Evolutionary conservation across 768 basidiomycete genomes (phyloP).

Genomic region (Naganishia vaughanmartiniae): DNA sequence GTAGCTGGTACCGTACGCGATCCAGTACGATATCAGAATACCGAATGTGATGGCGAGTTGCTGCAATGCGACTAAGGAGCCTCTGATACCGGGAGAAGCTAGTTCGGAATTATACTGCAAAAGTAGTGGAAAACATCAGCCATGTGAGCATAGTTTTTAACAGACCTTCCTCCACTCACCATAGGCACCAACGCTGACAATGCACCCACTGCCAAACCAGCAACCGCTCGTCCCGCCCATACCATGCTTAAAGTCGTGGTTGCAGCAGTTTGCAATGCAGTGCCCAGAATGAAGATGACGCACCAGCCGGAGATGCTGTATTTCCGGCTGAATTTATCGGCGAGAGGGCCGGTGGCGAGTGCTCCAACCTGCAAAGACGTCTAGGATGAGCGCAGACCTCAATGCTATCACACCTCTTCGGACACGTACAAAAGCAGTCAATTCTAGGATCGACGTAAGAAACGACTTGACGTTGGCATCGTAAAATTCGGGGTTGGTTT

Average conservation of each 20-base stretch:
- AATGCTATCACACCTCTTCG: constrained; percentile 37
- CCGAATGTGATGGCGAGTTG: constrained; percentile 79
- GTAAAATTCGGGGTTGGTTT: constrained; percentile 2
- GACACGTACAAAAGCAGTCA: constrained; percentile 14
- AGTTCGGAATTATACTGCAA: constrained; percentile 56
- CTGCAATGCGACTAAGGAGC: constrained; percentile 74
- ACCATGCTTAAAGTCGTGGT: constrained; percentile 61
- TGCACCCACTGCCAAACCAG: constrained; percentile 76
- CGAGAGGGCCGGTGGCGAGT: constrained; percentile 65
- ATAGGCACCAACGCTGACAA: constrained; percentile 79
- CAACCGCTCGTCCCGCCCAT: constrained; percentile 71
- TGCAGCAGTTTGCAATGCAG: constrained; percentile 52
- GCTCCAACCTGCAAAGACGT: constrained; percentile 66
- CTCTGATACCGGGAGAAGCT: constrained; percentile 76
- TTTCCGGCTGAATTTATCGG: constrained; percentile 71
- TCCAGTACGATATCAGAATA: constrained; percentile 65
- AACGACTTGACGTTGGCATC: constrained; percentile 19
- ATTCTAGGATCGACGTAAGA: constrained; percentile 24
- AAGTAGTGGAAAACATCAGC: constrained; percentile 5
- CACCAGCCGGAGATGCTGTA: constrained; percentile 61
- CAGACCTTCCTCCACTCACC: constrained; percentile 38
- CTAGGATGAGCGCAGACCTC: constrained; percentile 63
- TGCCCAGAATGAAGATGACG: constrained; percentile 72
- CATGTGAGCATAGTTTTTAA: background rate
- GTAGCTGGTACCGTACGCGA: constrained; percentile 62